Conservation (phyloP, 345 rosid genomes). For the Salix dunnii region DNA sequence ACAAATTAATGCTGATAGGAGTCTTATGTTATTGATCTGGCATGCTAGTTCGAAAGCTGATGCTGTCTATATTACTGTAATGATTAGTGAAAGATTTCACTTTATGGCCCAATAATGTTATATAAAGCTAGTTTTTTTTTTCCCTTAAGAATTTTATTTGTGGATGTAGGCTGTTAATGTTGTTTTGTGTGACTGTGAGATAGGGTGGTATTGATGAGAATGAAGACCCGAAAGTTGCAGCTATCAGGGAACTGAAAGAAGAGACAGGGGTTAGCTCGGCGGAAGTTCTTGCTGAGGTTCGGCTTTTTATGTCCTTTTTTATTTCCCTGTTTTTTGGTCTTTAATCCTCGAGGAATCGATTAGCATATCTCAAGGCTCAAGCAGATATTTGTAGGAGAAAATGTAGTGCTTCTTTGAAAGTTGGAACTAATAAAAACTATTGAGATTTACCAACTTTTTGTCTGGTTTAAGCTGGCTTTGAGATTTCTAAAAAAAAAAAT, state of each 20-base stretch:
- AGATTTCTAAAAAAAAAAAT: neutral
- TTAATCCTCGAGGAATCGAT: neutral
- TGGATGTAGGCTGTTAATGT: neutral
- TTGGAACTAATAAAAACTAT: neutral
- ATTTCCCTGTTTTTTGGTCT: neutral
- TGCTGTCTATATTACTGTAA: neutral
- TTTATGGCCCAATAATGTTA: neutral
- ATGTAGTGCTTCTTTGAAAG: neutral
- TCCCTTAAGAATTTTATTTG: neutral
- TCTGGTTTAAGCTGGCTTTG: neutral
- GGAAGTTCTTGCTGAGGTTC: conserved; percentile 73
- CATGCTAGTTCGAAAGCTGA: no score
- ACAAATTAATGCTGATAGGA: neutral
- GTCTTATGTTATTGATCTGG: neutral
- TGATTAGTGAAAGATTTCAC: neutral
- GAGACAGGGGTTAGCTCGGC: conserved; percentile 87
- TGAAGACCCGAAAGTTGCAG: conserved; percentile 91
- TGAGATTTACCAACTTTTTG: neutral
- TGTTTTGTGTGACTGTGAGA: neutral
- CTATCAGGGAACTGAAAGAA: conserved; percentile 79
- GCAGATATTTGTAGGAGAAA: neutral
- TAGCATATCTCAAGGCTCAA: neutral
- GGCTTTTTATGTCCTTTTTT: conserved; percentile 16
- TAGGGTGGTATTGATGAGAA: conserved; percentile 88
- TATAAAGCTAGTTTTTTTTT: neutral